A percentile compares a stretch with the other conserved stretches of the same genome.
These are phyloP conservation scores for Amaranthus cruentus DNA, from an alignment of 148 eudicot species.

Conservation along the genomic window DNA sequence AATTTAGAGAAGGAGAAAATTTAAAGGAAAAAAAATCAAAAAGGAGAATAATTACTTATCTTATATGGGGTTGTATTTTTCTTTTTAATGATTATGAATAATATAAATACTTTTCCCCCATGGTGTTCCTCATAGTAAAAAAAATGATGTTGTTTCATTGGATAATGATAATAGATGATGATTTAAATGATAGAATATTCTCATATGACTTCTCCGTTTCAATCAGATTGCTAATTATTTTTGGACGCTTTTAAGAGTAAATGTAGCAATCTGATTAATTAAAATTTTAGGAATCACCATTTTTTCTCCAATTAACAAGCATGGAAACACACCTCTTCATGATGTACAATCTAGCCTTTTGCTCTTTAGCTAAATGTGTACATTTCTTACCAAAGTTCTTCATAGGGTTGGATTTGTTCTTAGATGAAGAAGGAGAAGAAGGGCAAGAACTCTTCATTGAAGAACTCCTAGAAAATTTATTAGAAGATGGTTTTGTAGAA, in stretches of 20 bases:
- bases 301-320: constrained; percentile 77
- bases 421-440: constrained; percentile 33
- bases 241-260: too few relatives aligned
- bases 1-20: too few relatives aligned
- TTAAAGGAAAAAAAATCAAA: neutral
- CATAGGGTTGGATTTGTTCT: constrained; percentile 35
- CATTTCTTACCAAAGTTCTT: constrained; percentile 67
- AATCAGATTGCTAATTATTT: too few relatives aligned
- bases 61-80: neutral
- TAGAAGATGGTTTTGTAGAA: constrained; percentile 25
- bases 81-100: neutral
- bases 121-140: too few relatives aligned
- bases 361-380: constrained; percentile 75
- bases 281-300: constrained; percentile 51
- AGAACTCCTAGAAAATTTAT: constrained; percentile 26
- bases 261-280: too few relatives aligned
- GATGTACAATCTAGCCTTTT: constrained; percentile 78
- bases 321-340: constrained; percentile 86
- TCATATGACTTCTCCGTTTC: too few relatives aligned
- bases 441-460: constrained; percentile 37
- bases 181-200: neutral
- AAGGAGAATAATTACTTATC: constrained; percentile 11
- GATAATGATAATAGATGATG: neutral
- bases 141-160: neutral
- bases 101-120: neutral